A percentile compares a stretch with the other conserved stretches of the same genome.
Conservation (phyloP, 1,139 yeast species). For the Scheffersomyces stambukii region DNA sequence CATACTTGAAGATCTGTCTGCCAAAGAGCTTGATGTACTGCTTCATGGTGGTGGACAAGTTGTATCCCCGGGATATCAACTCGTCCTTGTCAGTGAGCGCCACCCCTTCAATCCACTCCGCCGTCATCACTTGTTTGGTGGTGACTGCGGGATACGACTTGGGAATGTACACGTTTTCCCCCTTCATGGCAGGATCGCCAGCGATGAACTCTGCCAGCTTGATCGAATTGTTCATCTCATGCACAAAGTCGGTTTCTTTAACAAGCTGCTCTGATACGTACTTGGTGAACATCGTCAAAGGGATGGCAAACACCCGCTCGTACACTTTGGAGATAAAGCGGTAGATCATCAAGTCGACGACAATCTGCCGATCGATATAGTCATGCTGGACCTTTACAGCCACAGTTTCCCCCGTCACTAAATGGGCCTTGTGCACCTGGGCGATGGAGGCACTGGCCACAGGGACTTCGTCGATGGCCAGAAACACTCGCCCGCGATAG, state of each 20-base stretch:
- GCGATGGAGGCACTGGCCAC: slow-evolving; percentile 74
- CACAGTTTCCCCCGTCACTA: slow-evolving; percentile 51
- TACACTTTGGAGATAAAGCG: slow-evolving; percentile 48
- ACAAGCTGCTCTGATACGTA: slow-evolving; percentile 56
- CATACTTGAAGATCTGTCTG: slow-evolving; percentile 70
- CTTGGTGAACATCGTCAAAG: slow-evolving; percentile 52
- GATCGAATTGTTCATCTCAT: slow-evolving; percentile 53
- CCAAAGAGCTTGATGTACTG: slow-evolving; percentile 56
- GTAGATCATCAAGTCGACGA: slow-evolving; percentile 58
- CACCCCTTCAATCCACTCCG: slow-evolving; percentile 78
- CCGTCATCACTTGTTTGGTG: slow-evolving; percentile 49
- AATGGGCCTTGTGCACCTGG: slow-evolving; percentile 59
- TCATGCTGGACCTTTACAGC: slow-evolving; percentile 71
- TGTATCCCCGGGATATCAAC: slow-evolving; percentile 37
- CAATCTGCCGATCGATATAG: slow-evolving; percentile 53
- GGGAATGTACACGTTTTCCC: slow-evolving; percentile 44
- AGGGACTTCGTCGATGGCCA: slow-evolving; percentile 46
- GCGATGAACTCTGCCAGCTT: slow-evolving; percentile 17
- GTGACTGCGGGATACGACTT: slow-evolving; percentile 41
- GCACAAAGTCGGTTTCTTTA: slow-evolving; percentile 58
- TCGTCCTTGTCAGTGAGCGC: slow-evolving; percentile 45
- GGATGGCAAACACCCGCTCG: slow-evolving; percentile 59
- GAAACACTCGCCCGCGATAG: slow-evolving; percentile 44
- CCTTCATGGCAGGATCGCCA: slow-evolving; percentile 19
- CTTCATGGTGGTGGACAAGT: slow-evolving; percentile 43